Base-by-base conservation (phyloP, 805 yeast genomes). In the Sungouiella blattae region DNA sequence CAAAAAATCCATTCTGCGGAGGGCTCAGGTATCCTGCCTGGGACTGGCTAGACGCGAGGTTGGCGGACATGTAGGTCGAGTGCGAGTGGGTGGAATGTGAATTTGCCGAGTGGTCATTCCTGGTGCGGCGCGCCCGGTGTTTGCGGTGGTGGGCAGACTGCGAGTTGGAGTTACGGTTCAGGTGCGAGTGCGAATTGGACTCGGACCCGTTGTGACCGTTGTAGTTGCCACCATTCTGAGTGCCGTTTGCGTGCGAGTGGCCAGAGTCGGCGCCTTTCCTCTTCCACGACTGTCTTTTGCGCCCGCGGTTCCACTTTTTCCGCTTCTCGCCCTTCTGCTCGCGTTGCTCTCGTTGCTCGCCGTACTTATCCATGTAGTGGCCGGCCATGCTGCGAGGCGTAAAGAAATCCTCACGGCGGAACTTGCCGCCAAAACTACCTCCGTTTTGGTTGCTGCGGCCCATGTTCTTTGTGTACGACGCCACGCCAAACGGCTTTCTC, bases 301-400 rank as follows among this genome's bases (percentile, higher is more conserved):
- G 28, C 4, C 44, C 44, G 9, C 44, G 32, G 12, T 43, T 43
- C 47, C 51, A 35, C 29, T 36, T 48, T 44, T 32, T 49, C 41
- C 43, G 21, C 26, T 40, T 33, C 40, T 40, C 43, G 8, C 28
- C 36, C 23, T 18, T 35, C 13, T 23, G 29, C 6, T 31, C 41
- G 15, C 41, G 42, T 8, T 36, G 44, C 24, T 52, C 52, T 53
- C 63, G 53, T 46, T 67, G 56, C 63, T 73, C 60, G 60, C 80
- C 67, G 41, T 66, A 67, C 43, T 80, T 78, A 44, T 78, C 87
- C 83, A 83, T 75, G 54, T 80, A 83, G 44, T 79, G 82, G 39
- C 75, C 77, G 49, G 78, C 75, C 5, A 79, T 82, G 17, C 88
- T 77, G 36, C 83, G 83, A 3, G 93, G 93, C 3, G 93, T 84